Evolutionary conservation across 257 asterid species (phyloP), one percentile per base, ranked within the genome.

Genomic region (Asclepias syriaca): DNA sequence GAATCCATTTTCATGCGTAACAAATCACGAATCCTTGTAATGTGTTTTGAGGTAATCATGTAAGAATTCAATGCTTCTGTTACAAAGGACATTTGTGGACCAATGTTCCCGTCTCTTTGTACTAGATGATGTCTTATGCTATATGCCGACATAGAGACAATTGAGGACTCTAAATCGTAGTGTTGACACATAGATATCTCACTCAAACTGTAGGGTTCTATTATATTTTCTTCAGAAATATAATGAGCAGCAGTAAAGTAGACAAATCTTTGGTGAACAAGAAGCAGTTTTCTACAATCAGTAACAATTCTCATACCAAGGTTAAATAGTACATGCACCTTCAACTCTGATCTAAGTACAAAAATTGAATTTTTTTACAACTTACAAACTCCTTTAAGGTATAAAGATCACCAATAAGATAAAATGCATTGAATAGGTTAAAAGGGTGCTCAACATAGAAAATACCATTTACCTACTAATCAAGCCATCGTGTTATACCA

Each of bases 401-500:
- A 74, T 54, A 77, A 70, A 79, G 79, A 81, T 73, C 76, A 69
- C 43, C 72, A 72, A 64, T 8, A 29, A 65, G 79, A 75, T 51
- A 78, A 55, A 79, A 43, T 43, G 70, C 46, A 54, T 21, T 34
- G 70, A 37, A 63, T 54, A 49, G 49, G 79, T 45, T 72, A 19
- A 59, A 43, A 45, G 34, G 10, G 43, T 24, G 51, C 43, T 69
- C 9, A 63, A 68, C 8, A 15, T 65, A 37, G 71, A 19, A 12
- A 32, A 70, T 65, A 43, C 48, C 1, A 46, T 73, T 50, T 39
- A 45, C 75, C 46, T 56, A 79, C 81, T 92, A 92, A 77, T 92
- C 97, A 69, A 95, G 96, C 99, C 99, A 95, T 75, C 98, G 95
- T 58, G 98, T 86, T 29, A 95, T 83, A 34, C 99, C 99, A 65